Base-by-base conservation (phyloP, 2,329 filamentous ascomycete genomes). In the Camillea tinctor region DNA sequence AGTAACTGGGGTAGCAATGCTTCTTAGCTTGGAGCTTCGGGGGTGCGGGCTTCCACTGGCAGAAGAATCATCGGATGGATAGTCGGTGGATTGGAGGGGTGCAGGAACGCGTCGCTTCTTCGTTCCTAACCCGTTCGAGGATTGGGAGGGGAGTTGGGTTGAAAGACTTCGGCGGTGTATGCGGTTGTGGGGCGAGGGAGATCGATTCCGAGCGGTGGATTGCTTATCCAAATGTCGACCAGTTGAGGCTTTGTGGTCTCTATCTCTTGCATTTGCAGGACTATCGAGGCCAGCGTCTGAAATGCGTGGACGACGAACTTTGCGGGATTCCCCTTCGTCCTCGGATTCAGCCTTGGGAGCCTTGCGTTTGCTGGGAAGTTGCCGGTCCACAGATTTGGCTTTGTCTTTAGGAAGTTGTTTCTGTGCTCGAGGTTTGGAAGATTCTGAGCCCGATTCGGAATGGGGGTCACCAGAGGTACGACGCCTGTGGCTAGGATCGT, bases 1-100 rank as follows among this genome's bases (percentile, higher is more conserved):
- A 3, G 83, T 81, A 11, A 80, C 78, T 7, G 85, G 83, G 1
- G 84, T 84, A 49, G 81, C 79, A 19, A 87, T 74, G 64, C 79
- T 82, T 52, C 84, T 83, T 56, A 85, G 69, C 63, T 85, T 86
- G 50, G 84, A 84, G 66, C 80, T 84, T 61, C 84, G 82, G 61
- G 83, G 81, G 60, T 84, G 82, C 9, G 85, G 84, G 65, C 84
- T 86, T 44, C 80, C 85, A 68, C 85, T 85, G 19, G 80, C 81
- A 52, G 86, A 85, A 52, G 88, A 87, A 64, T 88, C 83, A 71
- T 90, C 88, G 0, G 88, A 91, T 59, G 87, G 84, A 63, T 89
- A 88, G 61, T 88, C 86, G 22, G 82, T 83, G 9, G 86, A 80
- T 56, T 85, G 81, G 55, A 90, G 78, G 11, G 87, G 86, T 6